Evolutionary conservation across 352 stramenopile species (phyloP).

Genomic region (Elongisporangium anandrum): DNA sequence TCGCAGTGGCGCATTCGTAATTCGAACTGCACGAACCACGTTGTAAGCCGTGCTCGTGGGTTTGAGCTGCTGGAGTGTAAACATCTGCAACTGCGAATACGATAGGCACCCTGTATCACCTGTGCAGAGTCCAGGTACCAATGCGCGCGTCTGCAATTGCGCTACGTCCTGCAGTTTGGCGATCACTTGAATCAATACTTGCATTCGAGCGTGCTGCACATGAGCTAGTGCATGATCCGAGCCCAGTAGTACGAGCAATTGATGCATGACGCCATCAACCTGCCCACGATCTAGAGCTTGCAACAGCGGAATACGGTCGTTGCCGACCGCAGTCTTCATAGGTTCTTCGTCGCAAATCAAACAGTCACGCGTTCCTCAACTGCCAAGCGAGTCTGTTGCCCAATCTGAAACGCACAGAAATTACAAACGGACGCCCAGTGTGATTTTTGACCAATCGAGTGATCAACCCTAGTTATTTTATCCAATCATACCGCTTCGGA

Average conservation of each 20-base stretch:
- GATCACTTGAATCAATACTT: slow-evolving; percentile 1
- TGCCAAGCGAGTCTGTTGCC: not conserved
- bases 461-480: not conserved
- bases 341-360: not conserved
- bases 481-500: not conserved
- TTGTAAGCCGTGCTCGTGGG: slow-evolving; percentile 49
- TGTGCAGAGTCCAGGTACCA: slow-evolving; percentile 5
- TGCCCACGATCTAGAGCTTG: not conserved
- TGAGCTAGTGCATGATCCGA: not conserved
- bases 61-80: slow-evolving; percentile 37
- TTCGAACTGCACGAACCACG: slow-evolving; percentile 29
- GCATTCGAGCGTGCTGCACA: not conserved
- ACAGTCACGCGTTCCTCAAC: not conserved
- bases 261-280: not conserved
- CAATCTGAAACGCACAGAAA: not conserved
- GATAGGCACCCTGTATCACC: slow-evolving; percentile 16
- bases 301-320: not conserved
- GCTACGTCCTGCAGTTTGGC: slow-evolving; percentile 6
- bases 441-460: not conserved
- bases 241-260: not conserved
- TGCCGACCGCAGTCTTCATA: not conserved
- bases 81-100: slow-evolving; percentile 58
- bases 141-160: not conserved
- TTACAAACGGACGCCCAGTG: not conserved
- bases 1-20: slow-evolving; percentile 13